These are phyloP conservation scores for Sonneratia alba DNA, from an alignment of 345 rosid species.

Conservation along the genomic window DNA sequence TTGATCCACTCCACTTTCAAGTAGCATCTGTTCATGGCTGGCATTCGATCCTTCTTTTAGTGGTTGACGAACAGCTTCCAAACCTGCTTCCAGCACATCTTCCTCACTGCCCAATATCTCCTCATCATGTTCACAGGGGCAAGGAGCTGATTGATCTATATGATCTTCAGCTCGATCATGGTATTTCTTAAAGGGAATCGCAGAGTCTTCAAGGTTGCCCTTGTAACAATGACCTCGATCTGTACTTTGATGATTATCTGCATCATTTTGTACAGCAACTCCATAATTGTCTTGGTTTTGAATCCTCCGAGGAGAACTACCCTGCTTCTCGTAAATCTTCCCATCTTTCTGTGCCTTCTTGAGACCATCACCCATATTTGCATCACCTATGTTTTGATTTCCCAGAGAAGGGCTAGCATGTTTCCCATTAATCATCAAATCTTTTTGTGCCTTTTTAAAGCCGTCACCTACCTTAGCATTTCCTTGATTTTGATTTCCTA, in stretches of 20 bases:
- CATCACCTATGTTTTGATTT: not conserved
- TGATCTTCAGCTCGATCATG: not conserved
- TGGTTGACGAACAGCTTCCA: slow-evolving; percentile 5
- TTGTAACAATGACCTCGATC: not conserved
- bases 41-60: slow-evolving; percentile 1
- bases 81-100: slow-evolving; percentile 7
- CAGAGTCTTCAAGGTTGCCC: not conserved
- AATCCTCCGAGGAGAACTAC: not conserved
- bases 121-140: not conserved
- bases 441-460: slow-evolving; percentile 8
- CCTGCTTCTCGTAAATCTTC: not conserved
- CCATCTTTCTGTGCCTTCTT: slow-evolving; percentile 6
- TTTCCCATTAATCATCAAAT: not conserved
- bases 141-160: not conserved
- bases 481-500: not conserved
- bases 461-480: slow-evolving; percentile 3
- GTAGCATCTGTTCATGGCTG: not conserved
- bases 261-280: not conserved
- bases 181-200: not conserved
- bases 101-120: slow-evolving; percentile 7
- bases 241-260: not conserved
- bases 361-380: not conserved
- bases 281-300: slow-evolving; percentile 1
- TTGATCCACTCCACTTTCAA: not conserved
- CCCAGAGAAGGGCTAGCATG: slow-evolving; percentile 3